Evolutionary conservation across 768 basidiomycete species (phyloP), one percentile per base, ranked within the genome.

Genomic region (Xanthoconium purpureum): DNA sequence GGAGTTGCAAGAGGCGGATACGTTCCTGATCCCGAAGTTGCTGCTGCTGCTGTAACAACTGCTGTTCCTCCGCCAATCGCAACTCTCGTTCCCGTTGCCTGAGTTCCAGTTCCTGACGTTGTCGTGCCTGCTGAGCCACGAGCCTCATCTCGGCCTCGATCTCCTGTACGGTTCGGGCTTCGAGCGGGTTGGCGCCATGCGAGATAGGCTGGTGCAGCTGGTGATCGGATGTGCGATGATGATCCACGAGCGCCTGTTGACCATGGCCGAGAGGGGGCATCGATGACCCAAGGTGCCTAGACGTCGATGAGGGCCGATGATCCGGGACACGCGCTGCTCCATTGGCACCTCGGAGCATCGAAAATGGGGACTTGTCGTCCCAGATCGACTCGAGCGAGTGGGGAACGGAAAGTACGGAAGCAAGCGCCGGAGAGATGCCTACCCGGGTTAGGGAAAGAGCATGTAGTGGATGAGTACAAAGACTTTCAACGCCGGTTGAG

Each of bases 121-220:
- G 61, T 29, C 75, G 70, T 11, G 71, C 68, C 57, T 81, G 78
- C 50, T 82, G 78, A 30, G 83, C 82, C 24, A 78, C 80, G 8
- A 80, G 79, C n/a, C 79, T 78, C 88, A 92, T 90, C 70, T 94
- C 91, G 4, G 84, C 82, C 65, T 94, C 91, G 56, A 94, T 86
- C 61, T 94, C 91, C 61, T 89, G 85, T 29, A 93, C 67, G 0
- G 89, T 91, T 18, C 84, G 83, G 11, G 78, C 76, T 36, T 78
- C 77, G 6, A 64, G 66, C 40, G 75, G 75, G 51, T 61, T 63
- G 33, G 62, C 29, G 45, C 68, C 73, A 56, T 71, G 76, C 15
- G 74, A 67, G 52, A 67, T 63, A 8, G 66, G 58, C 55, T 72
- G 75, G 18, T 77, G 78, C 44, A 50, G 33, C 3, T 58, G 79